phyloP scores from a whole-genome alignment of 768 basidiomycete species.

The Neoboletus subvelutipes region DNA sequence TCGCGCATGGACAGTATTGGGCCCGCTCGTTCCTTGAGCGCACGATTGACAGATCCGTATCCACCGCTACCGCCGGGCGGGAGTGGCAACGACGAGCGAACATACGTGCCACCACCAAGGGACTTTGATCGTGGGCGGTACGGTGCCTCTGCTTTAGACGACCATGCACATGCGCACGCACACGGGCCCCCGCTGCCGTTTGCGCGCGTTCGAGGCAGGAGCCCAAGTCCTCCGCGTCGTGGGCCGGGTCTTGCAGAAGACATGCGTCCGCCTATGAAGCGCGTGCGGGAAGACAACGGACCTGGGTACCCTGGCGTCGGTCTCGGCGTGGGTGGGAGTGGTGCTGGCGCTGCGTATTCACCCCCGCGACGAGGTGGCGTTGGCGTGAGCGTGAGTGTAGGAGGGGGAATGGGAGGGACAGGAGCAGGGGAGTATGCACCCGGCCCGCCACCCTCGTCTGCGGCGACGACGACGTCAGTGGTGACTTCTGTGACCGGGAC shows the following conservation, averaged over 20 bases:
- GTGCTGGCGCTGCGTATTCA: slow-evolving; percentile 27
- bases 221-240: slow-evolving; percentile 41
- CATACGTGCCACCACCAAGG: slow-evolving; percentile 22
- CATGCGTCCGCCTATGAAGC: slow-evolving; percentile 44
- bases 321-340: not conserved
- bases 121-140: slow-evolving; percentile 34
- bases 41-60: slow-evolving; percentile 31
- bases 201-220: slow-evolving; percentile 46
- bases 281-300: slow-evolving; percentile 44
- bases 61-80: not conserved
- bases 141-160: slow-evolving; percentile 11
- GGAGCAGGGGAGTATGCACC: slow-evolving; percentile 22
- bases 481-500: slow-evolving; percentile 3
- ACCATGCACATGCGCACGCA: slow-evolving; percentile 8
- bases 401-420: not conserved
- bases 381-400: not conserved
- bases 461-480: slow-evolving; percentile 5
- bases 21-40: slow-evolving; percentile 26
- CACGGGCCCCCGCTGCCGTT: slow-evolving; percentile 23
- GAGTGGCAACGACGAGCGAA: slow-evolving; percentile 22
- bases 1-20: slow-evolving; percentile 18
- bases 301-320: slow-evolving; percentile 11
- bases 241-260: slow-evolving; percentile 35
- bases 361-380: slow-evolving; percentile 24
- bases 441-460: slow-evolving; percentile 22